Base-by-base conservation (phyloP, 768 basidiomycete genomes). In the Lentinus brumalis region DNA sequence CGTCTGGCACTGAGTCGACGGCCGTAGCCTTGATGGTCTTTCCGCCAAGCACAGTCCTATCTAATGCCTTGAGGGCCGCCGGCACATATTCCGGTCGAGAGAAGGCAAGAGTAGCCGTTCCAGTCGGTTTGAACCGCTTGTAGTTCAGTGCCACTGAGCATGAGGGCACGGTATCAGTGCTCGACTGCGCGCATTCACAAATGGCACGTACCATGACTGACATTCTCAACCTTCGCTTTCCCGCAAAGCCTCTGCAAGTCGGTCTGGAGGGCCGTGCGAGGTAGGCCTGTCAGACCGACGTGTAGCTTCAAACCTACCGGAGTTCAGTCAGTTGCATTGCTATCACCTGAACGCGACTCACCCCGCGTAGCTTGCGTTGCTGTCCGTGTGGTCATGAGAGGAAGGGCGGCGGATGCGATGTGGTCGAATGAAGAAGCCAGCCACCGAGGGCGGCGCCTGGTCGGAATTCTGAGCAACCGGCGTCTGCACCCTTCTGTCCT, bases 71-170 rank as follows among this genome's bases (percentile, higher is more conserved):
- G 0, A 86, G 54, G 58, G 78, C 82, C 31, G 71, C 69, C 15
- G 67, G 69, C 8, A 84, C 67, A 62, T 75, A 80, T 21, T 83
- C 76, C 1, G 83, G 72, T 39, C 78, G 75, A 11, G 79, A 71
- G 57, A 91, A 72, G 14, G 83, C 82, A 50, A 93, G 71, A 64
- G 82, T 75, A 7, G 88, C 91, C 21, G 74, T 73, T 32, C 85
- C 83, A 1, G 83, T 84, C 7, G 88, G 86, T 26, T 74, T 68
- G 73, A 89, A 89, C 53, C 80, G 80, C 41, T 77, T 65, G 66
- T 92, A 89, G 54, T 86, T 77, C 31, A 90, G 67, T 18, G 81
- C 76, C 29, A 86, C 89, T 91, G 62, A 5, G 15, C 3, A 26
- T 11, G 39, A 6, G 11, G 32, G 40, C n/a, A 18, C 45, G 15